A percentile compares a stretch with the other conserved stretches of the same genome.
Conservation (phyloP, 1,284 basidiomycete species). For the Puccinia hordei region DNA sequence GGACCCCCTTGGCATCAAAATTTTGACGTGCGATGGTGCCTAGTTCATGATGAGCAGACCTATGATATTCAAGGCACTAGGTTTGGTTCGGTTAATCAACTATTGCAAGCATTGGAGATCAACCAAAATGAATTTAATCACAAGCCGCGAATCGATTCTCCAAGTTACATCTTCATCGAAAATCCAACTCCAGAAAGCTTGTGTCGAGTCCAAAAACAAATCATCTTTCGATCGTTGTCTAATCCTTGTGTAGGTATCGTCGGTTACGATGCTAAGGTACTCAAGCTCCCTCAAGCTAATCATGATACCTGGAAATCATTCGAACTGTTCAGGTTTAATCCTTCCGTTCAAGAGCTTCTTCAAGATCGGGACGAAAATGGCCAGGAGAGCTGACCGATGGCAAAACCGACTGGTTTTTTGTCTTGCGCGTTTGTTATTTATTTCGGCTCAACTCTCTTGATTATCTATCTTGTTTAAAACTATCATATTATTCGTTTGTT, state of each 20-base stretch:
- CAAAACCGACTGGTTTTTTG: no score
- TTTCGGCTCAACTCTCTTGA: not conserved
- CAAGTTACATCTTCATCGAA: slow-evolving; percentile 36
- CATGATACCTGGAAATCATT: not conserved
- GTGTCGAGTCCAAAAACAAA: slow-evolving; percentile 17
- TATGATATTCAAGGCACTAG: slow-evolving; percentile 37
- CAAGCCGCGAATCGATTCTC: not conserved
- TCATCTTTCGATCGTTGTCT: not conserved
- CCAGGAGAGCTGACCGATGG: no score
- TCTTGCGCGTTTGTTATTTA: not conserved
- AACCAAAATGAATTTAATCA: not conserved
- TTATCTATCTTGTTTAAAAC: not conserved
- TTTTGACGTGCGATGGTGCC: slow-evolving; percentile 27
- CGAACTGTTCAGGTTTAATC: slow-evolving; percentile 24
- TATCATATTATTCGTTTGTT: not conserved
- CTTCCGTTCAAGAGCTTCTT: not conserved
- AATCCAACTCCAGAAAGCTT: slow-evolving; percentile 1
- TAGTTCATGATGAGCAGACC: slow-evolving; percentile 14
- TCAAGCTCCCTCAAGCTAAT: not conserved
- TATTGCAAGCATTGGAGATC: not conserved
- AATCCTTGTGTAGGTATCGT: not conserved
- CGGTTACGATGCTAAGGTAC: slow-evolving; percentile 25
- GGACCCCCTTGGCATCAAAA: slow-evolving; percentile 21
- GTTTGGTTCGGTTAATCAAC: not conserved
- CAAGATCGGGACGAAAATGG: no score